Percentiles rank a stretch among this genome's conserved stretches.
Evolutionary conservation across 2,329 filamentous ascomycete genomes (phyloP).

Genomic region (Talaromyces funiculosus): DNA sequence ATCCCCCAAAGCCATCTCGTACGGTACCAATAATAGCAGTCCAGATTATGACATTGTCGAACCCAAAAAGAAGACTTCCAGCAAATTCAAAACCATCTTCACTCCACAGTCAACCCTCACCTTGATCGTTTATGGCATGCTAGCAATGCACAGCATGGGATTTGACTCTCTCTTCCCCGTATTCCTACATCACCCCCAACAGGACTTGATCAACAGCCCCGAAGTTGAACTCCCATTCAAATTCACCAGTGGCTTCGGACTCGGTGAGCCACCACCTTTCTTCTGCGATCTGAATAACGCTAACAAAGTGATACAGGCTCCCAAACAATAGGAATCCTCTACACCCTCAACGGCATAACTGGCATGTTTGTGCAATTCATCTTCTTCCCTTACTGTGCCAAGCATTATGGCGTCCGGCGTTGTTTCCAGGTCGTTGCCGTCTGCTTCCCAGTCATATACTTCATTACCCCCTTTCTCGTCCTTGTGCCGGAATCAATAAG

Average conservation of each 20-base stretch:
- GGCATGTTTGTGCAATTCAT: slow-evolving; percentile 82
- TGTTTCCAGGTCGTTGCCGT: slow-evolving; percentile 66
- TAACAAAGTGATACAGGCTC: slow-evolving; percentile 46
- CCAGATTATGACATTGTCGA: background rate
- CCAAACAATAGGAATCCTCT: slow-evolving; percentile 74
- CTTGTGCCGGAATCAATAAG: slow-evolving; percentile 53
- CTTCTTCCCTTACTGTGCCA: slow-evolving; percentile 71
- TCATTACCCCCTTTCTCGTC: slow-evolving; percentile 74
- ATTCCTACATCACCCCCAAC: slow-evolving; percentile 70
- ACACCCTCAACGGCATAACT: slow-evolving; percentile 72
- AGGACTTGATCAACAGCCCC: slow-evolving; percentile 50
- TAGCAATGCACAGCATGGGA: slow-evolving; percentile 75
- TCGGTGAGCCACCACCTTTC: slow-evolving; percentile 33
- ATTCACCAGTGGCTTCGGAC: slow-evolving; percentile 76
- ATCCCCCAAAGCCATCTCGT: slow-evolving; percentile 4
- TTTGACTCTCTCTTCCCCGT: slow-evolving; percentile 87
- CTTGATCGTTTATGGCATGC: slow-evolving; percentile 69
- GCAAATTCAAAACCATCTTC: slow-evolving; percentile 59
- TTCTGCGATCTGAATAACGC: background rate
- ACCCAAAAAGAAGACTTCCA: slow-evolving; percentile 24
- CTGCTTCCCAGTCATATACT: slow-evolving; percentile 68
- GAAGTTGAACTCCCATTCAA: slow-evolving; percentile 65
- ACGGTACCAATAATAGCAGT: background rate
- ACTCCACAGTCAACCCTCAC: slow-evolving; percentile 69
- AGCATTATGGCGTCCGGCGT: slow-evolving; percentile 64